These are phyloP conservation scores for Lophiostoma macrostomum DNA, from an alignment of 495 filamentous ascomycete genomes.

Conservation along the genomic window DNA sequence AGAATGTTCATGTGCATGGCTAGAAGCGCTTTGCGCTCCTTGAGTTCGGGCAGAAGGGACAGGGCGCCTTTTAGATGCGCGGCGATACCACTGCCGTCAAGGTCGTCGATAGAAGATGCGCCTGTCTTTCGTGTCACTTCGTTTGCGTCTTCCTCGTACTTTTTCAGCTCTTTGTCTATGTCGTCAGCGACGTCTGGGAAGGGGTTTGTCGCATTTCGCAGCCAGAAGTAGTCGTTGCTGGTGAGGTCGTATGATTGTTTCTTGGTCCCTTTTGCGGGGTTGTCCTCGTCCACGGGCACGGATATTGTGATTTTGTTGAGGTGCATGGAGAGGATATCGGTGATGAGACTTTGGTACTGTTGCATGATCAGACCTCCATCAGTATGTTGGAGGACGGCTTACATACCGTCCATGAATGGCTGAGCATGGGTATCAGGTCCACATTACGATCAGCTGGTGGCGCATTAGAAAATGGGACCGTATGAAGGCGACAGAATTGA, in stretches of 20 bases:
- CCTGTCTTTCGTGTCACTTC: constrained; percentile 95
- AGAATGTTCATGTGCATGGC: constrained; percentile 99
- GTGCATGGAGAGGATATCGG: constrained; percentile 90
- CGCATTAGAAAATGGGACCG: constrained; percentile 49
- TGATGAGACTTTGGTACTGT: constrained; percentile 84
- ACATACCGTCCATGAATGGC: constrained; percentile 82
- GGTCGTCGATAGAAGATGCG: constrained; percentile 85
- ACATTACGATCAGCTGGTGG: constrained; percentile 97
- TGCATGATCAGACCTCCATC: not conserved
- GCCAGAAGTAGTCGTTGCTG: constrained; percentile 96
- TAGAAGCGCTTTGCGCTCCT: constrained; percentile 81
- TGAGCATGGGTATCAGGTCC: constrained; percentile 96
- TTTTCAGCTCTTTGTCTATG: constrained; percentile 85
- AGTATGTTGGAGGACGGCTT: not conserved
- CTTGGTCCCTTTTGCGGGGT: constrained; percentile 64
- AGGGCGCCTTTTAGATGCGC: constrained; percentile 96
- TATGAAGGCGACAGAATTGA: not conserved
- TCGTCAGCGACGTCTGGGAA: constrained; percentile 97
- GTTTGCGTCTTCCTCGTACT: constrained; percentile 92
- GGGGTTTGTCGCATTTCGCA: constrained; percentile 83
- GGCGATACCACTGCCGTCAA: constrained; percentile 85
- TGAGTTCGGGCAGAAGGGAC: constrained; percentile 83
- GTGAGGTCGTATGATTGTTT: constrained; percentile 89
- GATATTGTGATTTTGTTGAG: constrained; percentile 97
- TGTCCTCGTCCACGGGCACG: constrained; percentile 68